Conservation (phyloP, 805 yeast genomes). For the Sugiyamaella boreocaroliniensis region DNA sequence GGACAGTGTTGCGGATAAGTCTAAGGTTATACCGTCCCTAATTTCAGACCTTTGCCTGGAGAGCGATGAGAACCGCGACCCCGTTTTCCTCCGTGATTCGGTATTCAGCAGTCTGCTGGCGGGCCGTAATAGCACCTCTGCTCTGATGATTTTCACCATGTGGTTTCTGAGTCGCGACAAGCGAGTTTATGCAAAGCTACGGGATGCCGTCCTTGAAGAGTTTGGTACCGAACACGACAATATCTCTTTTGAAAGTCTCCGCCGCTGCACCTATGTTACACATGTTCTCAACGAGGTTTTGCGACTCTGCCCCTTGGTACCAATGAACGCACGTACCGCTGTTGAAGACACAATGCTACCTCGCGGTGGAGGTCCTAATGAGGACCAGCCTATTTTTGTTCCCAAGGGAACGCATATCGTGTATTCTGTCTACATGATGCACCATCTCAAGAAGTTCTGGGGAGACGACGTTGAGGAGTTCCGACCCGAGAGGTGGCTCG, state of each 20-base stretch:
- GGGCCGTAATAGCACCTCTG: conserved; percentile 54
- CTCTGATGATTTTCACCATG: conserved; percentile 40
- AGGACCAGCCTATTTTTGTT: conserved; percentile 35
- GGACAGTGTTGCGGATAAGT: conserved; percentile 9
- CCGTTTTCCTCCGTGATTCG: conserved; percentile 38
- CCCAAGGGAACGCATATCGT: conserved; percentile 39
- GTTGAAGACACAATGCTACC: conserved; percentile 44
- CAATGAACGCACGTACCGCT: conserved; percentile 42
- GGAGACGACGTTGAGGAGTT: conserved; percentile 39
- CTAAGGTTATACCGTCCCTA: conserved; percentile 19
- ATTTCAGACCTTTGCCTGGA: neutral
- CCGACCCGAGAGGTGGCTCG: conserved; percentile 40
- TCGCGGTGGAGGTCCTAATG: conserved; percentile 45
- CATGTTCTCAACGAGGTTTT: conserved; percentile 43
- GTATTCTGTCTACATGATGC: conserved; percentile 40
- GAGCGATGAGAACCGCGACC: neutral
- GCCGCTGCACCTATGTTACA: conserved; percentile 42
- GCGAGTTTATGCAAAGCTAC: conserved; percentile 29
- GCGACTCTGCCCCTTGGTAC: conserved; percentile 48
- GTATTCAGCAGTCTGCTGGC: conserved; percentile 46
- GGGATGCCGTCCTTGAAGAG: conserved; percentile 34
- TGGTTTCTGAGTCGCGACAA: conserved; percentile 40
- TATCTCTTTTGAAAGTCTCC: conserved; percentile 42
- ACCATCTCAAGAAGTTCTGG: conserved; percentile 36
- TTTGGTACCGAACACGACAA: conserved; percentile 28